These are phyloP conservation scores for Stygiomarasmius scandens DNA, from an alignment of 1,284 basidiomycete genomes.

Conservation along the genomic window DNA sequence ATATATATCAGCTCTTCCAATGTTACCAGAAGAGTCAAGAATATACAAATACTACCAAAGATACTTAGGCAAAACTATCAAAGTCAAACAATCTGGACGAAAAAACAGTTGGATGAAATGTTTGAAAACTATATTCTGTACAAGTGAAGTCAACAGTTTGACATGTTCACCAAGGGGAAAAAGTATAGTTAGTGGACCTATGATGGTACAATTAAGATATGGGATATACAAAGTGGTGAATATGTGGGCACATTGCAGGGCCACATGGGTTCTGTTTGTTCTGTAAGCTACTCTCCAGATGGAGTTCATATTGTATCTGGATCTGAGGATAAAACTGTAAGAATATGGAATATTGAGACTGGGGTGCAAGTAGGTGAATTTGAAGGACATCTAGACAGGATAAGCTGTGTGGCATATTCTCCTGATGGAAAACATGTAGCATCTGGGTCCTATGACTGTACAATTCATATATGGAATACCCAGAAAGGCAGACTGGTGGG, in stretches of 20 bases:
- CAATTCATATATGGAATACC: constrained; percentile 6
- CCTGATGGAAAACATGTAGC: constrained; percentile 20
- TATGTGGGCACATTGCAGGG: constrained; percentile 7
- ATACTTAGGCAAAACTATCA: too few relatives aligned
- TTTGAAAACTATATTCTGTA: not conserved
- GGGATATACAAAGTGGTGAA: not conserved
- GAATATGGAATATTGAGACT: constrained; percentile 25
- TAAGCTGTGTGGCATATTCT: constrained; percentile 8
- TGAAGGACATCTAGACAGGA: not conserved
- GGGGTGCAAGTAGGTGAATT: constrained; percentile 2
- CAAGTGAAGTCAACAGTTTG: not conserved
- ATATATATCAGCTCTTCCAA: constrained; percentile 1
- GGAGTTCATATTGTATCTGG: constrained; percentile 21
- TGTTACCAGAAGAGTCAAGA: not conserved
- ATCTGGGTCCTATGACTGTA: constrained; percentile 22
- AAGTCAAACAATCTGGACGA: not conserved
- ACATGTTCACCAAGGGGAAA: too few relatives aligned
- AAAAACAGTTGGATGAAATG: not conserved
- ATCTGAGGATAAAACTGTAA: constrained; percentile 21
- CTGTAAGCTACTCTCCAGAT: constrained; percentile 10
- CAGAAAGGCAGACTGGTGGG: not conserved
- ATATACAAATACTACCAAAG: not conserved
- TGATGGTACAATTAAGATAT: too few relatives aligned
- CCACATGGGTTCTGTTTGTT: not conserved
- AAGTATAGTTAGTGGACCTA: too few relatives aligned